These are phyloP conservation scores for Codiaeum variegatum DNA, from an alignment of 441 rosid genomes.

Conservation along the genomic window DNA sequence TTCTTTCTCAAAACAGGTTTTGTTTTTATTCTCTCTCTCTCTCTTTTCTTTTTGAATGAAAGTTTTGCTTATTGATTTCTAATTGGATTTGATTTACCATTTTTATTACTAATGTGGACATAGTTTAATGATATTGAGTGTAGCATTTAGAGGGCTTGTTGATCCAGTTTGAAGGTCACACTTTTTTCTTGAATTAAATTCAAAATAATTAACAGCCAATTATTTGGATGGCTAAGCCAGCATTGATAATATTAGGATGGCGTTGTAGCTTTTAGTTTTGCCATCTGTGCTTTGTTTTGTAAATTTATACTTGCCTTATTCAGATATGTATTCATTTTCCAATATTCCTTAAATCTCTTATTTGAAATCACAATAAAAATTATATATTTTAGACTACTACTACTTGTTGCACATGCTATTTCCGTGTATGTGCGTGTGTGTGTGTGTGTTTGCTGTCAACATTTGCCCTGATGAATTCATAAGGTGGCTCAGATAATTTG, in stretches of 20 bases:
- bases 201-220: background rate
- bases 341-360: background rate
- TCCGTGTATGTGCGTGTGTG: background rate
- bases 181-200: background rate
- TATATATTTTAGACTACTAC: background rate
- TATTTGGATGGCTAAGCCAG: background rate
- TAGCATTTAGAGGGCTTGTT: background rate
- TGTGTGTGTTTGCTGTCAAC: background rate
- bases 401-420: background rate
- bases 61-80: background rate
- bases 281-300: background rate
- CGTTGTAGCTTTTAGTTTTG: background rate
- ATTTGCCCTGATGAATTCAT: background rate
- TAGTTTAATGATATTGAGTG: background rate
- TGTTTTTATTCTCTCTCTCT: background rate
- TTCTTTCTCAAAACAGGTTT: slow-evolving; percentile 76
- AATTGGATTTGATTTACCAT: background rate
- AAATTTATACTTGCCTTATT: background rate
- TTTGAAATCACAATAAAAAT: background rate
- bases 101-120: background rate
- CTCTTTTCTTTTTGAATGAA: background rate
- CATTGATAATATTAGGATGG: background rate
- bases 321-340: background rate
- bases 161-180: background rate
- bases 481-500: background rate